A percentile compares a stretch with the other conserved stretches of the same genome.
Conservation (phyloP, 208 protist species). For the Leishmania martiniquensis region DNA sequence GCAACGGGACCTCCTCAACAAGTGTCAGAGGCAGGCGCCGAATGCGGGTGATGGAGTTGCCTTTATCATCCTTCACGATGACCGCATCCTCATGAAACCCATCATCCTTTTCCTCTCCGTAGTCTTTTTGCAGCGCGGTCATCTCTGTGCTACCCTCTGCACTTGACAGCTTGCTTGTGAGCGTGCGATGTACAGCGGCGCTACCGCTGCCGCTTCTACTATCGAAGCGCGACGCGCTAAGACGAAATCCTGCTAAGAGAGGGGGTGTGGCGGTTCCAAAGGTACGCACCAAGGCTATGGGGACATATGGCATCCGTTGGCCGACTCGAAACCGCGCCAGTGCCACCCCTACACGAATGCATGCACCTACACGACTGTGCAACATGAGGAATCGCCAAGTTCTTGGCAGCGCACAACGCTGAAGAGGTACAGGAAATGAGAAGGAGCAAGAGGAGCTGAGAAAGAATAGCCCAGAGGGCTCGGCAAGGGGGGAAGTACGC, state of each 20-base stretch:
- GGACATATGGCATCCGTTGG: background rate
- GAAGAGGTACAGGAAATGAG: background rate
- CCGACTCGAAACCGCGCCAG: constrained; percentile 3
- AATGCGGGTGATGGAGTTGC: constrained; percentile 71
- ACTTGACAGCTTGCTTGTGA: background rate
- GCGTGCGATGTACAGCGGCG: background rate
- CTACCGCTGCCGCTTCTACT: background rate
- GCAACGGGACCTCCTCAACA: constrained; percentile 84
- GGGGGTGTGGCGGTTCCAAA: constrained; percentile 6
- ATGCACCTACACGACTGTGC: background rate
- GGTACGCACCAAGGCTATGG: constrained; percentile 1
- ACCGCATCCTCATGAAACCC: constrained; percentile 63
- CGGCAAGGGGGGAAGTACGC: background rate
- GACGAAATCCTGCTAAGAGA: constrained; percentile 1
- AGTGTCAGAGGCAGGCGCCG: constrained; percentile 74
- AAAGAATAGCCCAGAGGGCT: background rate
- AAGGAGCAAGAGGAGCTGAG: background rate
- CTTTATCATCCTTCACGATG: constrained; percentile 64
- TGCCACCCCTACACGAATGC: constrained; percentile 1
- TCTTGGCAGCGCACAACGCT: background rate
- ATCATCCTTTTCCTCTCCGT: constrained; percentile 31
- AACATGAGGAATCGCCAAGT: constrained; percentile 1
- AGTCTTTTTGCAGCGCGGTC: constrained; percentile 26
- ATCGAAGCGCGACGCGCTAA: constrained; percentile 6
- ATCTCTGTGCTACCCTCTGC: constrained; percentile 4